Evolutionary conservation across 225 moss, liverwort and hornwort genomes (phyloP), one percentile per base, ranked within the genome.

Genomic region (Ulota crispa): DNA sequence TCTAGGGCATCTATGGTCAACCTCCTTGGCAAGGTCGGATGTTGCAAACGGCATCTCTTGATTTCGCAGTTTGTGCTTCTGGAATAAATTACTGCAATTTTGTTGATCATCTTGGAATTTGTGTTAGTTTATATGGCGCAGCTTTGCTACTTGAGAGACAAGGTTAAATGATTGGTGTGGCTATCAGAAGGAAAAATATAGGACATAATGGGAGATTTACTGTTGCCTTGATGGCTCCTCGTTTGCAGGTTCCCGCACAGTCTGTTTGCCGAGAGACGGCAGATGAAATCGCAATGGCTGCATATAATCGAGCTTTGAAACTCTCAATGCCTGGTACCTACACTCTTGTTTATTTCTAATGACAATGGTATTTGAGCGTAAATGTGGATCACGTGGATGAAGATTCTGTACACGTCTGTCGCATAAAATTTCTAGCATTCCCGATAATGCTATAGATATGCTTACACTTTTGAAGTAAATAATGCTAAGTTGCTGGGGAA

Each of bases 1-100:
- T 93, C 93, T 70, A 89, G 94, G 69, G 89, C 86, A 64, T 92
- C 96, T 13, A 96, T 96, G 96, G 82, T 92, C 43, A 88, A 94
- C 63, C 87, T 94, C 27, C 86, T 94, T 65, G 94, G 93, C 84
- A 93, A 88, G 93, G 96, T 96, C 2, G 23, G 80, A 37, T 30
- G 15, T 68, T 42, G 42, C 68, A 41, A 14, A 28, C 28, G 28
- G 23, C 26, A 76, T 54, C 14, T 68, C 62, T 23, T 34, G 53
- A 30, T 82, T 78, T 69, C 66, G 36, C 24, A 53, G 47, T 32
- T 47, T 47, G 43, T 52, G 69, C 19, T 43, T 24, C 21, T 56
- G 27, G 14, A 78, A 55, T 54, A 24, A 9, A 64, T 5, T 76
- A 1, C 18, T 3, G 28, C 31, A n/a, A 15, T 63, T 62, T 69